Conservation (phyloP, 768 basidiomycete genomes). For the Leucocoprinus birnbaumii region DNA sequence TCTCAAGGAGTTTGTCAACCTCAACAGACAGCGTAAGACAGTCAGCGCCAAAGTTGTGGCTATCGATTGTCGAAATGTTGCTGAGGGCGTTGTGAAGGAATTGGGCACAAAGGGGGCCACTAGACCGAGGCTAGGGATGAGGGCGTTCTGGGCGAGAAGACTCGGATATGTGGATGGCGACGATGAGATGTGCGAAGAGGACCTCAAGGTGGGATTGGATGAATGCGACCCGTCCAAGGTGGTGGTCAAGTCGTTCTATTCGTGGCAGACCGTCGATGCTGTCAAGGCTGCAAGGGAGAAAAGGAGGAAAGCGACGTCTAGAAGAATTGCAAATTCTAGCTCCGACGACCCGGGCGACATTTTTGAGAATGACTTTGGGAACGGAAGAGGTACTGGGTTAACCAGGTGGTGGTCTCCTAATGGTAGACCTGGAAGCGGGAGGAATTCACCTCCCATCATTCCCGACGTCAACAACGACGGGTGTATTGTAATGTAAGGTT, state of each 20-base stretch:
- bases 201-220: slow-evolving; percentile 68
- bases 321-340: slow-evolving; percentile 40
- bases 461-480: slow-evolving; percentile 52
- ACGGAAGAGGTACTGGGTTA: slow-evolving; percentile 16
- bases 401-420: slow-evolving; percentile 58
- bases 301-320: slow-evolving; percentile 48
- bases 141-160: slow-evolving; percentile 68
- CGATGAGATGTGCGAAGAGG: slow-evolving; percentile 55
- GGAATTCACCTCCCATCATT: slow-evolving; percentile 45
- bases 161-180: slow-evolving; percentile 68
- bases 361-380: slow-evolving; percentile 30
- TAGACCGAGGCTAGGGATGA: slow-evolving; percentile 72
- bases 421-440: slow-evolving; percentile 42
- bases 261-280: slow-evolving; percentile 83
- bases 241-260: slow-evolving; percentile 81
- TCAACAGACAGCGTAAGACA: slow-evolving; percentile 43
- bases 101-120: slow-evolving; percentile 39
- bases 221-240: slow-evolving; percentile 76
- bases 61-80: slow-evolving; percentile 73
- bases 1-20: slow-evolving; percentile 65
- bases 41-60: slow-evolving; percentile 58
- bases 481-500: slow-evolving; percentile 64
- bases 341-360: slow-evolving; percentile 16
- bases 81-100: slow-evolving; percentile 62
- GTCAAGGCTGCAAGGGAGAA: slow-evolving; percentile 67